A percentile compares a stretch with the other conserved stretches of the same genome.
These are phyloP conservation scores for Phytophthora idaei DNA, from an alignment of 352 stramenopile species.

Conservation along the genomic window DNA sequence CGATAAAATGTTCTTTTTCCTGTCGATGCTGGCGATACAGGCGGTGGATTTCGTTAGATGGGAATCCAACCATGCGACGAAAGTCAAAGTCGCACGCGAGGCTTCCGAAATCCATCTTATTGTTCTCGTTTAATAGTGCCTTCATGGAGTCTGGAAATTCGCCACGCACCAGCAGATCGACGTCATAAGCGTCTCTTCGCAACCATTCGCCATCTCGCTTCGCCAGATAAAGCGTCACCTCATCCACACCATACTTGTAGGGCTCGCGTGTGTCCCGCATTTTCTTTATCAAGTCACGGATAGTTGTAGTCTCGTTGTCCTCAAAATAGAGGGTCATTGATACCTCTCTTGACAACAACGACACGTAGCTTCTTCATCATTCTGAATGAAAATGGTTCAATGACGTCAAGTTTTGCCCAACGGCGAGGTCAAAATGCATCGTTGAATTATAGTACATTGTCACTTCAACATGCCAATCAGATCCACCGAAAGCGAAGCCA, in stretches of 20 bases:
- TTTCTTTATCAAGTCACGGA: not conserved
- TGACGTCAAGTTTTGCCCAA: not conserved
- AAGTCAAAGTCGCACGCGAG: not conserved
- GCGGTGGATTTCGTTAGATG: not conserved
- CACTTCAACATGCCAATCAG: too few relatives aligned
- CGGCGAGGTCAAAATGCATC: not conserved
- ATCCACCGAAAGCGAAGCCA: not conserved
- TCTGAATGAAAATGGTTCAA: not conserved
- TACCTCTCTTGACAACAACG: not conserved
- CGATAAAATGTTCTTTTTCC: not conserved
- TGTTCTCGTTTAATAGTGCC: not conserved
- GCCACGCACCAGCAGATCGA: not conserved
- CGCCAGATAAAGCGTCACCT: not conserved
- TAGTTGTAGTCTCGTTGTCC: not conserved
- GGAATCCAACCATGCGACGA: not conserved
- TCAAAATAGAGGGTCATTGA: not conserved
- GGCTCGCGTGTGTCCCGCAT: not conserved
- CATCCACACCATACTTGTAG: not conserved
- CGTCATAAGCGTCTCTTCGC: not conserved
- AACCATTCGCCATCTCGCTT: not conserved
- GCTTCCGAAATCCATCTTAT: not conserved
- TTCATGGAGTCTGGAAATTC: not conserved
- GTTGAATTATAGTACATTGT: not conserved
- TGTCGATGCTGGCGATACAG: not conserved
- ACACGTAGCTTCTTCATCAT: not conserved